phyloP scores from a whole-genome alignment of 768 basidiomycete species.

The Trametes coccinea region DNA sequence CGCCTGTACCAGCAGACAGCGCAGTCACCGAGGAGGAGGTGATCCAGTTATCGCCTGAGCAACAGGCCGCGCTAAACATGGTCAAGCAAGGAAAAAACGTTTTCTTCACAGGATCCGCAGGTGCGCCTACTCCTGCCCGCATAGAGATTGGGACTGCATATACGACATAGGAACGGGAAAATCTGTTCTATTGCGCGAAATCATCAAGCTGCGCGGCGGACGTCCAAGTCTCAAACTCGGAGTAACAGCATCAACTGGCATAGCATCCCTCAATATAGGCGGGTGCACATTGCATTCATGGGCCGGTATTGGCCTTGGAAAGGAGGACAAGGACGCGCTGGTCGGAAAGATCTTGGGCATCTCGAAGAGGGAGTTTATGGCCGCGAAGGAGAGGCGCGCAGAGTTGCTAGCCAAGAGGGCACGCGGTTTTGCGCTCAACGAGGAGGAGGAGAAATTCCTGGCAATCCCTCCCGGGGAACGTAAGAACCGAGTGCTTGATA shows the following conservation, averaged over 20 bases:
- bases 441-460: slow-evolving; percentile 5
- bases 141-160: neutral
- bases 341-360: slow-evolving; percentile 53
- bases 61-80: slow-evolving; percentile 46
- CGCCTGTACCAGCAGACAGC: neutral
- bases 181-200: slow-evolving; percentile 75
- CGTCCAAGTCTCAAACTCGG: slow-evolving; percentile 46
- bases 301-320: slow-evolving; percentile 79
- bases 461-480: neutral
- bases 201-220: slow-evolving; percentile 53
- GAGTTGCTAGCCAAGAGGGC: neutral
- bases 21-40: slow-evolving; percentile 1
- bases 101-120: slow-evolving; percentile 88
- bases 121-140: slow-evolving; percentile 35
- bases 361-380: slow-evolving; percentile 26
- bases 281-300: slow-evolving; percentile 76
- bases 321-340: slow-evolving; percentile 52
- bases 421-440: neutral
- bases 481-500: slow-evolving; percentile 39
- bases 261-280: slow-evolving; percentile 81
- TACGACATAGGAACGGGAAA: slow-evolving; percentile 67
- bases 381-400: slow-evolving; percentile 1
- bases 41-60: slow-evolving; percentile 52
- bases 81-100: slow-evolving; percentile 66
- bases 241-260: slow-evolving; percentile 79